Conservation (phyloP, 805 yeast genomes). For the Barnettozyma salicaria region DNA sequence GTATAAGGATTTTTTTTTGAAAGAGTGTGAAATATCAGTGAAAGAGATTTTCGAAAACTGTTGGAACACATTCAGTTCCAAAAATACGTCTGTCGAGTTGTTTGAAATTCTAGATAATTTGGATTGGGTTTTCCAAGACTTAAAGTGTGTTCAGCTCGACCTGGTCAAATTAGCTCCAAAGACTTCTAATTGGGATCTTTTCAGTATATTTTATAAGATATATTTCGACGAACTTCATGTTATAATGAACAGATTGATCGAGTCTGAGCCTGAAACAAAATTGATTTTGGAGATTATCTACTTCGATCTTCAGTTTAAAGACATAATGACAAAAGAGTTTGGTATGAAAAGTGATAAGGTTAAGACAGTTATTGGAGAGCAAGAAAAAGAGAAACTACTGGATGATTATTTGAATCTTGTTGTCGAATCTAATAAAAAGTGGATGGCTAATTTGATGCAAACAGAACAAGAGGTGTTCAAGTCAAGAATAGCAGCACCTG, state of each 20-base stretch:
- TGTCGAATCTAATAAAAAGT: conserved; percentile 70
- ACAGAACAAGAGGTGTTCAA: conserved; percentile 63
- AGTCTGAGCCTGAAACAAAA: conserved; percentile 73
- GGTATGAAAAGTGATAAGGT: conserved; percentile 40
- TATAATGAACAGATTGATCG: conserved; percentile 57
- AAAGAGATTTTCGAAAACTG: conserved; percentile 63
- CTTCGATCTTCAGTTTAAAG: conserved; percentile 65
- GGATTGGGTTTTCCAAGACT: conserved; percentile 80
- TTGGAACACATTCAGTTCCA: conserved; percentile 45
- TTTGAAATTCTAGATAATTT: conserved; percentile 63
- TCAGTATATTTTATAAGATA: conserved; percentile 50
- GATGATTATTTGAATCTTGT: conserved; percentile 74
- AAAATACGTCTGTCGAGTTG: conserved; percentile 28
- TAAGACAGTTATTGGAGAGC: conserved; percentile 60
- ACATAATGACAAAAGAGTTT: conserved; percentile 44
- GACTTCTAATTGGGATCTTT: conserved; percentile 72
- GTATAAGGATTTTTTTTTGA: conserved; percentile 56
- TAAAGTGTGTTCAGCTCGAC: conserved; percentile 57
- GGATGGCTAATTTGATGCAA: conserved; percentile 67
- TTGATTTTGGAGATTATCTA: conserved; percentile 68
- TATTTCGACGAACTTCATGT: conserved; percentile 64
- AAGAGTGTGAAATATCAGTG: conserved; percentile 53
- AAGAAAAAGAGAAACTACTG: conserved; percentile 63
- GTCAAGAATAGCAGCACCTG: conserved; percentile 68
- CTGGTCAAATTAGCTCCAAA: conserved; percentile 58